Conservation (phyloP, 306 rosid genomes). For the Senna siamea region DNA sequence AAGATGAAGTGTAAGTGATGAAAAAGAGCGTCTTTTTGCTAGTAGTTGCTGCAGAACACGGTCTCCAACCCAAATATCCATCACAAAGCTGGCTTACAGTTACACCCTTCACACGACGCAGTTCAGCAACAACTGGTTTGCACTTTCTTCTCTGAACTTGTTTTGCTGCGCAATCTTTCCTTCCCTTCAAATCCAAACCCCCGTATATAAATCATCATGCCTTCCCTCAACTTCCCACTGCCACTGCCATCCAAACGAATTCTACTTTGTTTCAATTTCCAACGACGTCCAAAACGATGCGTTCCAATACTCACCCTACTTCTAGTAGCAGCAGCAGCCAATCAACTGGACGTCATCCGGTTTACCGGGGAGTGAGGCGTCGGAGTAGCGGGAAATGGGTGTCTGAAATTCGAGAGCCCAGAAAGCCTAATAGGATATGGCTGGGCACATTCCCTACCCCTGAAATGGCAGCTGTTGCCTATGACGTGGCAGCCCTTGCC, state of each 20-base stretch:
- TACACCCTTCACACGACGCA: slow-evolving; percentile 44
- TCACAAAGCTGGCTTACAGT: slow-evolving; percentile 48
- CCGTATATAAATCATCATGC: slow-evolving; percentile 45
- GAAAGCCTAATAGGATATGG: slow-evolving; percentile 70
- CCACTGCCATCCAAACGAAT: too few species aligned
- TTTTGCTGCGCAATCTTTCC: slow-evolving; percentile 30
- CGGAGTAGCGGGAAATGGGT: slow-evolving; percentile 59
- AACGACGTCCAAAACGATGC: too few species aligned
- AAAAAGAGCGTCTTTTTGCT: background rate
- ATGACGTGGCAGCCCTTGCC: slow-evolving; percentile 91
- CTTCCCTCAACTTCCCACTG: slow-evolving; percentile 49
- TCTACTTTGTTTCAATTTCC: too few species aligned
- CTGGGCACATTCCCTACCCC: slow-evolving; percentile 86
- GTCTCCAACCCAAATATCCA: slow-evolving; percentile 50
- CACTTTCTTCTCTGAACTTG: too few species aligned
- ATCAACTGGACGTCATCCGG: slow-evolving; percentile 43
- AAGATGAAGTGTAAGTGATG: too few species aligned
- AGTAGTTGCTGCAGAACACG: slow-evolving; percentile 31
- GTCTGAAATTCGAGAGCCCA: slow-evolving; percentile 57
- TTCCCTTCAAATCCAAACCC: slow-evolving; percentile 6
- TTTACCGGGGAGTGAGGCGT: slow-evolving; percentile 56
- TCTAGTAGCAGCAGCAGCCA: slow-evolving; percentile 39
- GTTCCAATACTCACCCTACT: too few species aligned
- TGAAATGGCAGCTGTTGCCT: slow-evolving; percentile 94
- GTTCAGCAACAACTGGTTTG: slow-evolving; percentile 51